Evolutionary conservation across 441 rosid genomes (phyloP).

Genomic region (Adansonia grandidieri): DNA sequence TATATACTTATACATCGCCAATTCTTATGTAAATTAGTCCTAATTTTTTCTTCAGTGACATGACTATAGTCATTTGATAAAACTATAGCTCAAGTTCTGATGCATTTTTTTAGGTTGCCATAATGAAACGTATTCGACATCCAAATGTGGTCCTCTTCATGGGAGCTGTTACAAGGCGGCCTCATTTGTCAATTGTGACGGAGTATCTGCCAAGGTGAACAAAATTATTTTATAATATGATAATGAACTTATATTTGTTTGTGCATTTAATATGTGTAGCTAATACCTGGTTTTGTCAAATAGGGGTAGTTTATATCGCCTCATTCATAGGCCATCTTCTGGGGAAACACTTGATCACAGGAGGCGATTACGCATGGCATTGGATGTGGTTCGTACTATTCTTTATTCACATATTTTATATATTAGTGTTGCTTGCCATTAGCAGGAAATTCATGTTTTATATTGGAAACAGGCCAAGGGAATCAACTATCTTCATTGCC

Average conservation of each 20-base stretch:
- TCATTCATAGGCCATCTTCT: slow-evolving; percentile 81
- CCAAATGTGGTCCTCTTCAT: slow-evolving; percentile 96
- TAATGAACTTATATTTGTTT: neutral
- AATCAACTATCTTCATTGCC: slow-evolving; percentile 89
- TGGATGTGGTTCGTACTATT: slow-evolving; percentile 77
- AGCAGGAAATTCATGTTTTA: slow-evolving; percentile 27
- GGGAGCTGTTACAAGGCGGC: slow-evolving; percentile 92
- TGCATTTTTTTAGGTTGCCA: slow-evolving; percentile 66
- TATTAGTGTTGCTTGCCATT: neutral
- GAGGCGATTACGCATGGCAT: slow-evolving; percentile 81
- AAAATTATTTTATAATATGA: neutral
- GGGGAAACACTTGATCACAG: slow-evolving; percentile 82
- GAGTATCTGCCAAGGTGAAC: slow-evolving; percentile 88
- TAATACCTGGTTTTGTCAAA: slow-evolving; percentile 25
- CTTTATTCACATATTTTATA: slow-evolving; percentile 1
- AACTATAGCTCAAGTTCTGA: neutral
- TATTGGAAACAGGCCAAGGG: slow-evolving; percentile 82
- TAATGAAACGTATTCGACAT: slow-evolving; percentile 96
- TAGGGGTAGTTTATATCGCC: slow-evolving; percentile 93
- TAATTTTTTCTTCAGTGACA: neutral
- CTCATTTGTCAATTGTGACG: slow-evolving; percentile 89
- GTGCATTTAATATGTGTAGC: slow-evolving; percentile 7
- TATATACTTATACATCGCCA: neutral
- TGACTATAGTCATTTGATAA: neutral
- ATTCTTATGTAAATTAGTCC: neutral